Base-by-base conservation (phyloP, 2,329 filamentous ascomycete genomes). In the Aspergillus alliaceus region DNA sequence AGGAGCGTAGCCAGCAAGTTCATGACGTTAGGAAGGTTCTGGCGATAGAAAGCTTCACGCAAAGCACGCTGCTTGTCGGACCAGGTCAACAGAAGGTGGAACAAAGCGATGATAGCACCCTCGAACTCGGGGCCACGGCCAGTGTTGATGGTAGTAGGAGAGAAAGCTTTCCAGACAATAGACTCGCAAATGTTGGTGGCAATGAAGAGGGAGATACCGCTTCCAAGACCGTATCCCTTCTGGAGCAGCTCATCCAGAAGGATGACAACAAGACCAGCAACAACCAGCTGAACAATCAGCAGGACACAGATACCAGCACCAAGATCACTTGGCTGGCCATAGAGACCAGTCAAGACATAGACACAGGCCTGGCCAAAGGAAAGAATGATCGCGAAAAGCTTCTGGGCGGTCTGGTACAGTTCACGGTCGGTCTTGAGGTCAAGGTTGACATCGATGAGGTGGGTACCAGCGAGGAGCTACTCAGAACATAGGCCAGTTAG, bases 151-250 rank as follows among this genome's bases (percentile, higher is more conserved):
- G 95, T 98, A 59, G 93, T 98, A 56, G 96, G 96, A 53, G 93
- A 98, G 85, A 99, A 98, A 52, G 96, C 95, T 86, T 97, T 97
- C 95, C 95, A 99, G 82, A 99, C 90, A 78, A 99, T 99, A 57
- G 93, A 97, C 84, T 99, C 95, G 90, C 95, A 99, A 74, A 99
- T 98, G 86, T 98, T 98, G 83, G 95, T 99, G 67, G 95, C 95
- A 75, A 99, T 99, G 86, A 99, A 99, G 64, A 99, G 90, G 48
- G 93, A 98, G 77, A 99, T 99, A 81, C 95, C 95, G 75, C 91
- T 96, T 79, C 95, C 95, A 64, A 99, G 89, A 79, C 95, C 95
- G 73, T 99, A 99, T 67, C 95, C 95, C 87, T 99, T 99, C 83
- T 99, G 96, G 70, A 99, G 89, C 59, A 99, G 89, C 85, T 99